Percentiles rank a stretch among this genome's conserved stretches.
These are phyloP conservation scores for Fagopyrum tataricum DNA, from an alignment of 148 eudicot genomes.

Conservation along the genomic window DNA sequence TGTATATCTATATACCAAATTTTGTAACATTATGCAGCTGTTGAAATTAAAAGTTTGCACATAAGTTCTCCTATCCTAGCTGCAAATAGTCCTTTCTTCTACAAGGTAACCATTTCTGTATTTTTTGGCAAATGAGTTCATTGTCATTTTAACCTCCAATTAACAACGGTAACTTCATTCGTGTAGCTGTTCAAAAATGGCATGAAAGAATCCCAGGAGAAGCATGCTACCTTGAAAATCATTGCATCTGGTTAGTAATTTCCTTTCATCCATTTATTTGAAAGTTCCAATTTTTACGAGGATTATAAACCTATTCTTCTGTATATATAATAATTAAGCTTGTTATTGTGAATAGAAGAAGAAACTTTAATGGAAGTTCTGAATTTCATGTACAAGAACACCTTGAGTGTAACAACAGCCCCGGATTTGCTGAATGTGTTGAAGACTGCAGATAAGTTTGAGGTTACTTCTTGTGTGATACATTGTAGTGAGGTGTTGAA, in stretches of 20 bases:
- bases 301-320: not conserved
- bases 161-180: conserved; percentile 7
- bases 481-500: not conserved
- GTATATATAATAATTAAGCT: not conserved
- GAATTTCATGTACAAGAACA: not conserved
- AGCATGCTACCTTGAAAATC: conserved; percentile 58
- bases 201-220: conserved; percentile 92
- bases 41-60: conserved; percentile 66
- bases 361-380: not conserved
- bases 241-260: conserved; percentile 5
- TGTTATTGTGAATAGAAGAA: not conserved
- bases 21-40: too few species aligned
- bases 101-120: conserved; percentile 41
- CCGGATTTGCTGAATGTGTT: not conserved
- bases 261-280: not conserved
- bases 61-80: conserved; percentile 94
- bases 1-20: too few species aligned
- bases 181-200: conserved; percentile 86
- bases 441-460: not conserved
- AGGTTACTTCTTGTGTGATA: not conserved
- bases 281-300: too few species aligned
- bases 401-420: not conserved
- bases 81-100: conserved; percentile 94
- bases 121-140: not conserved
- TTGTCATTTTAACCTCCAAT: too few species aligned